A percentile compares a stretch with the other conserved stretches of the same genome.
Conservation (phyloP, 1,284 basidiomycete species). For the Pseudozyma sp. region DNA sequence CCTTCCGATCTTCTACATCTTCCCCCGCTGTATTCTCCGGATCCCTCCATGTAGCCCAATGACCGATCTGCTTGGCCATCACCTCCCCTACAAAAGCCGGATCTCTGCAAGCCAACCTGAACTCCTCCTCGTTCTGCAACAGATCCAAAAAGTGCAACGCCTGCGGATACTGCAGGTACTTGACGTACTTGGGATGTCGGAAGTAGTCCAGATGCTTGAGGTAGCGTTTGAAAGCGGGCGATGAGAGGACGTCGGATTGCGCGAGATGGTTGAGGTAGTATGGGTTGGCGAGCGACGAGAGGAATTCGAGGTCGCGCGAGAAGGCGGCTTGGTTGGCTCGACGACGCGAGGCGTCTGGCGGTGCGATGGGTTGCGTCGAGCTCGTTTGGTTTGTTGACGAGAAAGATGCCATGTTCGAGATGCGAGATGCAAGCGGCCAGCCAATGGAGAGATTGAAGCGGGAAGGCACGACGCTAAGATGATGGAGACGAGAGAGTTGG, state of each 20-base stretch:
- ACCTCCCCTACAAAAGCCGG: slow-evolving; percentile 58
- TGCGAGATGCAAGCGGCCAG: not conserved
- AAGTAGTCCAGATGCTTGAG: slow-evolving; percentile 59
- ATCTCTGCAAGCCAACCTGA: slow-evolving; percentile 52
- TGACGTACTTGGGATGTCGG: slow-evolving; percentile 56
- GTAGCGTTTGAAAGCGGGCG: slow-evolving; percentile 55
- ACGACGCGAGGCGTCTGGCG: slow-evolving; percentile 4
- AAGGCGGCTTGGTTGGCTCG: slow-evolving; percentile 56
- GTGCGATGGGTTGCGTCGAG: not conserved
- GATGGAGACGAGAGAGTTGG: not conserved
- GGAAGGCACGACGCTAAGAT: too few species aligned
- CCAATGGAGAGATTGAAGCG: too few species aligned
- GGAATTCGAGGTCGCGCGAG: slow-evolving; percentile 62
- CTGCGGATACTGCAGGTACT: slow-evolving; percentile 62
- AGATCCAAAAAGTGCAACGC: slow-evolving; percentile 58
- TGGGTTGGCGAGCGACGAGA: slow-evolving; percentile 63
- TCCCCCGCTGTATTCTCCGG: slow-evolving; percentile 15
- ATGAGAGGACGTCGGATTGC: slow-evolving; percentile 45
- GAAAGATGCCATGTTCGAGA: not conserved
- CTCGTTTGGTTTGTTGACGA: not conserved
- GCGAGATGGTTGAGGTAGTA: slow-evolving; percentile 62
- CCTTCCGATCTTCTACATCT: not conserved
- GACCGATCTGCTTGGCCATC: slow-evolving; percentile 55
- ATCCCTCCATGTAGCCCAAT: slow-evolving; percentile 64
- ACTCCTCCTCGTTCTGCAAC: slow-evolving; percentile 51